Conservation (phyloP, 2,329 filamentous ascomycete genomes). For the Graphiopsis chlorocephala region DNA sequence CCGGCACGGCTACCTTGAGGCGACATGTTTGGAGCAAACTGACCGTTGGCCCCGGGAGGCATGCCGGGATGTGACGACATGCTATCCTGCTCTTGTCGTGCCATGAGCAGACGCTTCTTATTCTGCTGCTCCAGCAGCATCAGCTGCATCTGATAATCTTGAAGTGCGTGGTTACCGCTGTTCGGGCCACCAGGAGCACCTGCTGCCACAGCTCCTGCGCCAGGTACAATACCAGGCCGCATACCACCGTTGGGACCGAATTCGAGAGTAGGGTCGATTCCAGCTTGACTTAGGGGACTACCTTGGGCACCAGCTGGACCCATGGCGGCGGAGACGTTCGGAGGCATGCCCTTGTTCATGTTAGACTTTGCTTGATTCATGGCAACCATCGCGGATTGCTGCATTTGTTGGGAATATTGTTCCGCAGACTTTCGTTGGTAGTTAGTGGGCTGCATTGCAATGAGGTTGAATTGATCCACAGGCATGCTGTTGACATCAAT, state of each 20-base stretch:
- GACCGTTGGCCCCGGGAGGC: conserved; percentile 41
- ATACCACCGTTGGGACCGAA: conserved; percentile 32
- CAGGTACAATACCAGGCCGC: conserved; percentile 24
- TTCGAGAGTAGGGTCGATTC: conserved; percentile 67
- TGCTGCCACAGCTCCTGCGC: conserved; percentile 19
- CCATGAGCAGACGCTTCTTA: conserved; percentile 82
- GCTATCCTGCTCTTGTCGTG: conserved; percentile 73
- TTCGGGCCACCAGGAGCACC: conserved; percentile 39
- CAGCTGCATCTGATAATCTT: conserved; percentile 86
- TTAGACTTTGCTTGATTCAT: conserved; percentile 52
- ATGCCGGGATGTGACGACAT: conserved; percentile 50
- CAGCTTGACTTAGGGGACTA: conserved; percentile 32
- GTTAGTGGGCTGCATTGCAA: conserved; percentile 52
- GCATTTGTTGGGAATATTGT: conserved; percentile 80
- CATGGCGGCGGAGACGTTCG: conserved; percentile 58
- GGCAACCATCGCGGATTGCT: conserved; percentile 76
- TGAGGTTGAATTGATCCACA: conserved; percentile 69
- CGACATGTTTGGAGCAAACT: conserved; percentile 58
- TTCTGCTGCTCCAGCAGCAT: conserved; percentile 87
- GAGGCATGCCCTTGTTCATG: conserved; percentile 68
- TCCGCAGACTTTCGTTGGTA: conserved; percentile 81
- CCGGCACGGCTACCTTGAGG: conserved; percentile 65
- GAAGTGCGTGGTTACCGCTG: conserved; percentile 73
- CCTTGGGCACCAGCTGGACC: conserved; percentile 32
- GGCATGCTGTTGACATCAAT: conserved; percentile 74